A percentile compares a stretch with the other conserved stretches of the same genome.
These are phyloP conservation scores for Coemansia sp. DNA, from an alignment of 371 early-diverging fungal species.

Conservation along the genomic window DNA sequence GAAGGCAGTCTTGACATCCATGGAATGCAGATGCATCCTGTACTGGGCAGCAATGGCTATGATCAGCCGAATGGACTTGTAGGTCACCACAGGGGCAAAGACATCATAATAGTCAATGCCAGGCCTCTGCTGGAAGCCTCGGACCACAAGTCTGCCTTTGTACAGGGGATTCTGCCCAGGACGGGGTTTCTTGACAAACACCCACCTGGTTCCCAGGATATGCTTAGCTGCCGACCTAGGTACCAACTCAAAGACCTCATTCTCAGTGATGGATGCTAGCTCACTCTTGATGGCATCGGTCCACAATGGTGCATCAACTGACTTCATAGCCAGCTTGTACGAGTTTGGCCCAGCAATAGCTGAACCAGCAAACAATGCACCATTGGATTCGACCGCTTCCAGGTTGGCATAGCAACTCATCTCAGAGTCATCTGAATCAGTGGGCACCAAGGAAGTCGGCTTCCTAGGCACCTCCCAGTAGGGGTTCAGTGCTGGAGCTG, in stretches of 20 bases:
- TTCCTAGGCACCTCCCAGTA: not conserved
- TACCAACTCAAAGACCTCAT: conserved; percentile 14
- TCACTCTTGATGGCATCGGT: conserved; percentile 31
- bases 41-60: conserved; percentile 29
- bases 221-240: conserved; percentile 11
- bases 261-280: conserved; percentile 21
- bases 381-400: not conserved
- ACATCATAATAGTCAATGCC: conserved; percentile 49
- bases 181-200: conserved; percentile 35
- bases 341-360: conserved; percentile 6
- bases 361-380: conserved; percentile 3
- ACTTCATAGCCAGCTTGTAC: conserved; percentile 6
- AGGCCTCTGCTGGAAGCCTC: conserved; percentile 47
- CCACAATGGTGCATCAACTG: conserved; percentile 15
- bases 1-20: conserved; percentile 52
- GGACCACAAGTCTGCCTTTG: conserved; percentile 50
- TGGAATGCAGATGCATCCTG: conserved; percentile 24
- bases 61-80: conserved; percentile 28
- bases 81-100: conserved; percentile 50
- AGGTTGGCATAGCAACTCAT: not conserved
- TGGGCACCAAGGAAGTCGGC: not conserved
- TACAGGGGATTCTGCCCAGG: conserved; percentile 24
- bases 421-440: not conserved
- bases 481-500: not conserved
- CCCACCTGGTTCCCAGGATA: conserved; percentile 32